Conservation (phyloP, 805 yeast genomes). For the Ogataea methanolica region DNA sequence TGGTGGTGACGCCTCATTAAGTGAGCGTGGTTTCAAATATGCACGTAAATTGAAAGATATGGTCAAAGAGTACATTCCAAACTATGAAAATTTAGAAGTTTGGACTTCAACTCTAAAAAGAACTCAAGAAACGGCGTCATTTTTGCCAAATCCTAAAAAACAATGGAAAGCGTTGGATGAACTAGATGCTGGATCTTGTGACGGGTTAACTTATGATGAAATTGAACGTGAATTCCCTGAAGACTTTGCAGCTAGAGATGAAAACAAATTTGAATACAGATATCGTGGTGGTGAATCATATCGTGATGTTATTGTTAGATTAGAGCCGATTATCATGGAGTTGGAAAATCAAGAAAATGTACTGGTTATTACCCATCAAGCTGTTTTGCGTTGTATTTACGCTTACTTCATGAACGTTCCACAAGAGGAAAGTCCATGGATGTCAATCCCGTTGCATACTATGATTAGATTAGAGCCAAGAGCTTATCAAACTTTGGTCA, state of each 20-base stretch:
- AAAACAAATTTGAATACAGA: constrained; percentile 90
- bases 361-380: constrained; percentile 94
- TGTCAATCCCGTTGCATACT: constrained; percentile 96
- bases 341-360: constrained; percentile 95
- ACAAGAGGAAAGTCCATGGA: constrained; percentile 97
- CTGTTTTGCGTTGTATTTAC: constrained; percentile 91
- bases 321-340: constrained; percentile 98
- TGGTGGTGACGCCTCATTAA: constrained; percentile 89
- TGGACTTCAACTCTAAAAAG: constrained; percentile 94
- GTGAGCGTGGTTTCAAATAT: constrained; percentile 80
- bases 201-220: constrained; percentile 94
- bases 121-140: constrained; percentile 89
- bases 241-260: constrained; percentile 94
- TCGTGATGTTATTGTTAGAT: constrained; percentile 87
- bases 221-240: constrained; percentile 83
- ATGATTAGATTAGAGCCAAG: constrained; percentile 92
- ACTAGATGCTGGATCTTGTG: constrained; percentile 96
- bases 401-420: constrained; percentile 99
- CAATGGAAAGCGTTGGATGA: constrained; percentile 98
- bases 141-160: constrained; percentile 73
- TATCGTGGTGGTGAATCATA: constrained; percentile 97
- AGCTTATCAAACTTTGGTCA: constrained; percentile 84
- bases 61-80: constrained; percentile 59
- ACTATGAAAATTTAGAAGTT: constrained; percentile 68
- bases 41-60: constrained; percentile 77